Conservation (phyloP, 192 early-diverging fungal species). For the Kickxella alabastrina region DNA sequence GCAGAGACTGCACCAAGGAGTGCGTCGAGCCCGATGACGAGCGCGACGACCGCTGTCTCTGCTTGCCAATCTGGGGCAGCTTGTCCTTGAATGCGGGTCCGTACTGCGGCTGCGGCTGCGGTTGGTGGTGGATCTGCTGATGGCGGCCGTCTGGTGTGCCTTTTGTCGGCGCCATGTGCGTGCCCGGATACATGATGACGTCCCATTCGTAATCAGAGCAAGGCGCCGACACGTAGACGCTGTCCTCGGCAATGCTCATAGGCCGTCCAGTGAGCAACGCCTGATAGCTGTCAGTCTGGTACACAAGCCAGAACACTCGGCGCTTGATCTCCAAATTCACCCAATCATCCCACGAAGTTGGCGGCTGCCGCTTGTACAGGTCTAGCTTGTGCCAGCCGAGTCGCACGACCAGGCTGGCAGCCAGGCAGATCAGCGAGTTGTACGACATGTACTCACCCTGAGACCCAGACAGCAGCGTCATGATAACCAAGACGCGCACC, state of each 20-base stretch:
- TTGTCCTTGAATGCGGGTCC: neutral
- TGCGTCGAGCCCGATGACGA: slow-evolving; percentile 27
- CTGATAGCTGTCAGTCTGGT: slow-evolving; percentile 54
- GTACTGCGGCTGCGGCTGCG: slow-evolving; percentile 3
- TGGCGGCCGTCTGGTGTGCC: no score
- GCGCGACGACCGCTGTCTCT: slow-evolving; percentile 19
- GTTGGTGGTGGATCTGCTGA: neutral
- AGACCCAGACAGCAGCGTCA: slow-evolving; percentile 45
- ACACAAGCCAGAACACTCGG: slow-evolving; percentile 49
- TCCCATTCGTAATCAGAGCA: slow-evolving; percentile 53
- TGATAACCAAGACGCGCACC: slow-evolving; percentile 32
- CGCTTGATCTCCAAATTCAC: slow-evolving; percentile 32
- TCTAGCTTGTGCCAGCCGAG: slow-evolving; percentile 47
- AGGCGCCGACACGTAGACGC: slow-evolving; percentile 44
- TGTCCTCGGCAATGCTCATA: slow-evolving; percentile 43
- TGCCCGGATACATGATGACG: slow-evolving; percentile 7
- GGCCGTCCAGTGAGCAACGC: slow-evolving; percentile 48
- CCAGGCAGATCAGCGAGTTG: slow-evolving; percentile 50
- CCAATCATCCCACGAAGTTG: slow-evolving; percentile 42
- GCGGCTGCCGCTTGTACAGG: slow-evolving; percentile 31
- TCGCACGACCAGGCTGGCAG: slow-evolving; percentile 43
- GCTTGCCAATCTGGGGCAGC: neutral
- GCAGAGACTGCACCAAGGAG: slow-evolving; percentile 19
- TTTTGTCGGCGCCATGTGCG: neutral
- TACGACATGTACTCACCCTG: slow-evolving; percentile 47